A percentile compares a stretch with the other conserved stretches of the same genome.
These are phyloP conservation scores for Trypanosoma platydactyli DNA, from an alignment of 208 protist species.

Conservation along the genomic window DNA sequence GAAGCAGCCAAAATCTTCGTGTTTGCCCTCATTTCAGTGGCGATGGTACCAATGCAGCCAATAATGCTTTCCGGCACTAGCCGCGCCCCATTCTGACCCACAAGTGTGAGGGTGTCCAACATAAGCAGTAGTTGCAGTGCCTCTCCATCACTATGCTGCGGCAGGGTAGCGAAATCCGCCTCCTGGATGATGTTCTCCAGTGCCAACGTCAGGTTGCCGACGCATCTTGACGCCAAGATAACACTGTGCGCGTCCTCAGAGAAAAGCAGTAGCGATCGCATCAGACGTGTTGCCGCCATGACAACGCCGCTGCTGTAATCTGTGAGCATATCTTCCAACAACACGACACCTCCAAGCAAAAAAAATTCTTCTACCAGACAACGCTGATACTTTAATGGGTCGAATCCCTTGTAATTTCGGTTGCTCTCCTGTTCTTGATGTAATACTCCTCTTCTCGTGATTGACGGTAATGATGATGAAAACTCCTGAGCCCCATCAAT, in stretches of 20 bases:
- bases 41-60: conserved; percentile 41
- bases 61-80: conserved; percentile 31
- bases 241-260: conserved; percentile 17
- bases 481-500: conserved; percentile 7
- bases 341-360: conserved; percentile 26
- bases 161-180: conserved; percentile 12
- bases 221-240: conserved; percentile 31
- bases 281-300: conserved; percentile 25
- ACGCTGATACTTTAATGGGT: conserved; percentile 26
- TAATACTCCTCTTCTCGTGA: background rate
- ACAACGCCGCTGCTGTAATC: conserved; percentile 43
- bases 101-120: conserved; percentile 22
- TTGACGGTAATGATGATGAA: background rate
- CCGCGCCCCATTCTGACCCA: conserved; percentile 10
- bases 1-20: conserved; percentile 29
- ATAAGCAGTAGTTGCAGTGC: conserved; percentile 19
- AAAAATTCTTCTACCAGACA: conserved; percentile 30
- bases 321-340: conserved; percentile 38
- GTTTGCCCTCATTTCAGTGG: conserved; percentile 34
- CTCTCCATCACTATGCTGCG: conserved; percentile 18
- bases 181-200: conserved; percentile 28
- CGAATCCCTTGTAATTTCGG: conserved; percentile 8
- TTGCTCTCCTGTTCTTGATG: background rate
- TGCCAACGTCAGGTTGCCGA: conserved; percentile 17
- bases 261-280: conserved; percentile 20